Percentiles rank a stretch among this genome's conserved stretches.
Evolutionary conservation across 805 yeast genomes (phyloP).

Genomic region (Zygoascus flipseniorum): DNA sequence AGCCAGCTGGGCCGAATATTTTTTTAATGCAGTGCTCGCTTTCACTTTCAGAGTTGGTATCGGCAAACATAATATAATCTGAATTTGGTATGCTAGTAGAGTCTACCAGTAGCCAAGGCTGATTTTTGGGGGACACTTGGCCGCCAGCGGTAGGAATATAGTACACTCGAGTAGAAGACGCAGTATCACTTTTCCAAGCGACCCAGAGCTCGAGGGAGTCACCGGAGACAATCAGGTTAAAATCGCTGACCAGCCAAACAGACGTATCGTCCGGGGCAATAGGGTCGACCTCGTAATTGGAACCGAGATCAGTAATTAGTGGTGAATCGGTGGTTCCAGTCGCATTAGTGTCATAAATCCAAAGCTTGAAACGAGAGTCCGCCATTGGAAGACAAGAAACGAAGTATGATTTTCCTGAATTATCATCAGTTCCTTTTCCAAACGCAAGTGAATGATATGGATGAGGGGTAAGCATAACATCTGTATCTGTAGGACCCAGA

Average conservation of each 20-base stretch:
- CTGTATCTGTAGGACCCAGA: not conserved
- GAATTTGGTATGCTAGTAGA: not conserved
- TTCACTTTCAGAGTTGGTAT: constrained; percentile 10
- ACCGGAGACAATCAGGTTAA: constrained; percentile 23
- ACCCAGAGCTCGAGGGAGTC: constrained; percentile 30
- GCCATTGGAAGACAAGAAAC: constrained; percentile 33
- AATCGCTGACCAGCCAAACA: constrained; percentile 44
- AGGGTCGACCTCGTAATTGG: constrained; percentile 23
- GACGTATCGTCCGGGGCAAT: constrained; percentile 27
- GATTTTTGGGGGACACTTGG: not conserved
- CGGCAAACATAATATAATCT: constrained; percentile 11
- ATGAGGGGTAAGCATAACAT: not conserved
- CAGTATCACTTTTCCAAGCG: constrained; percentile 58
- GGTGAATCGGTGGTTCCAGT: constrained; percentile 1
- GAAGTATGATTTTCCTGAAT: constrained; percentile 17
- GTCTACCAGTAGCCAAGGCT: not conserved
- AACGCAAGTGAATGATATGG: not conserved
- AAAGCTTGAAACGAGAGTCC: constrained; percentile 7
- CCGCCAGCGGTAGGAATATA: not conserved
- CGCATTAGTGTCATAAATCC: constrained; percentile 9
- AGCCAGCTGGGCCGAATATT: constrained; percentile 43
- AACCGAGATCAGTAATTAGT: constrained; percentile 22
- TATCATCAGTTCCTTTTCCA: not conserved
- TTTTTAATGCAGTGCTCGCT: constrained; percentile 31
- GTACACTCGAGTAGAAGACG: constrained; percentile 34